phyloP scores from a whole-genome alignment of 2,329 filamentous ascomycete species.

The Beauveria medogensis region DNA sequence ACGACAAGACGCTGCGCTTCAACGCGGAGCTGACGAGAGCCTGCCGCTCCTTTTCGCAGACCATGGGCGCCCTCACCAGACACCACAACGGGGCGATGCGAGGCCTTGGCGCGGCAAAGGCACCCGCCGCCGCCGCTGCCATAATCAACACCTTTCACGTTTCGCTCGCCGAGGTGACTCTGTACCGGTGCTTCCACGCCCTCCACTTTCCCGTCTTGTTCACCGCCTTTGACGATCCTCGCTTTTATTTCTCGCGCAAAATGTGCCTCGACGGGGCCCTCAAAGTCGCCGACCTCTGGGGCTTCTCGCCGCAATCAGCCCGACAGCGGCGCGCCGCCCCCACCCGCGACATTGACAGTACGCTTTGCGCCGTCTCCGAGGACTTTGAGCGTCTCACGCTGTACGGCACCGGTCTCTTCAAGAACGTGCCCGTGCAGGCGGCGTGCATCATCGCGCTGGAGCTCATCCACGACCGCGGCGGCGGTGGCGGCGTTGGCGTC shows the following conservation, averaged over 20 bases:
- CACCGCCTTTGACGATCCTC: constrained; percentile 35
- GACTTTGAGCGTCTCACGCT: constrained; percentile 31
- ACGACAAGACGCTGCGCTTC: constrained; percentile 39
- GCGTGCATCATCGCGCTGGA: constrained; percentile 38
- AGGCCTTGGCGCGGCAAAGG: no score
- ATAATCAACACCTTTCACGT: constrained; percentile 31
- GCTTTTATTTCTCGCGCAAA: constrained; percentile 46
- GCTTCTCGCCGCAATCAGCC: constrained; percentile 16
- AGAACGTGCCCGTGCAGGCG: constrained; percentile 31
- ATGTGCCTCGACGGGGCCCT: constrained; percentile 36
- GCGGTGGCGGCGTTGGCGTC: constrained; percentile 31
- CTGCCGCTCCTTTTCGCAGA: constrained; percentile 25
- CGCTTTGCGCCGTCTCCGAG: no score
- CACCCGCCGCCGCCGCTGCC: constrained; percentile 5
- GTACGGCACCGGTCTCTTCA: constrained; percentile 35
- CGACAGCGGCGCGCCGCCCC: constrained; percentile 5
- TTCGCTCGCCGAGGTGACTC: constrained; percentile 32
- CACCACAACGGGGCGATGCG: constrained; percentile 14
- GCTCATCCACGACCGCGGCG: constrained; percentile 36
- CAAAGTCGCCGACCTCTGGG: constrained; percentile 26
- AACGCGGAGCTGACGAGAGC: constrained; percentile 36
- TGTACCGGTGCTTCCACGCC: constrained; percentile 41
- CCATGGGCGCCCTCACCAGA: constrained; percentile 28
- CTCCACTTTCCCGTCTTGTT: constrained; percentile 45
- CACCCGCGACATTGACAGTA: no score